Evolutionary conservation across 108 stramenopile species (phyloP), one percentile per base, ranked within the genome.

Genomic region (Fistulifera solaris): DNA sequence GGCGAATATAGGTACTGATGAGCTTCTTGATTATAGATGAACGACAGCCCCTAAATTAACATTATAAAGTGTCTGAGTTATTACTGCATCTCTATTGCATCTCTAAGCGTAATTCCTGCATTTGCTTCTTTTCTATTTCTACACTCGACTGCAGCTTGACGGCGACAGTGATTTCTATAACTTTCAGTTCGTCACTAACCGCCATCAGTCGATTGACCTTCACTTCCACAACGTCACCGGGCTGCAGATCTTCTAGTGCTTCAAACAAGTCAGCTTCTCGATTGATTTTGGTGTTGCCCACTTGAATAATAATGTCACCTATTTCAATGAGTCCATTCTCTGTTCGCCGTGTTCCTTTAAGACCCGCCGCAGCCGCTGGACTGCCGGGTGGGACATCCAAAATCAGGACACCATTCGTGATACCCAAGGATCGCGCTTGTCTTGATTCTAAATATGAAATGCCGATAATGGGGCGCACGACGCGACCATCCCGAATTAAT

Each of bases 251-350:
- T 62, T 97, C 96, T 14, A 97, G 54, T 1, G 93, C 78, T 54
- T 84, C 79, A 61, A 95, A 95, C 12, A 97, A 54, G 59, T 97
- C 94, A 12, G 79, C 78, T 56, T 95, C 94, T n/a, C 70, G 86
- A 40, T 80, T 76, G 39, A 97, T 77, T 0, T 67, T 60, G 1
- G 48, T 48, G 46, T 70, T 70, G 40, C 90, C 88, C 17, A 95
- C 76, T 25, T 86, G 71, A 35, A 83, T 67, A 31, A 97, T 94
- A 44, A 97, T 91, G 40, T 97, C 96, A 19, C 96, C 96, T 38
- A 97, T 85, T 59, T 90, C 80, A 42, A 91, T 69, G 12, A 83
- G 69, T 16, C 90, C 86, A 11, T 59, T 70, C 22, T 86, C 87
- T 6, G 80, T 80, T 45, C 87, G 61, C 40, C 76, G 67, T 11